Conservation (phyloP, 495 filamentous ascomycete species). For the Podospora tetraspora region DNA sequence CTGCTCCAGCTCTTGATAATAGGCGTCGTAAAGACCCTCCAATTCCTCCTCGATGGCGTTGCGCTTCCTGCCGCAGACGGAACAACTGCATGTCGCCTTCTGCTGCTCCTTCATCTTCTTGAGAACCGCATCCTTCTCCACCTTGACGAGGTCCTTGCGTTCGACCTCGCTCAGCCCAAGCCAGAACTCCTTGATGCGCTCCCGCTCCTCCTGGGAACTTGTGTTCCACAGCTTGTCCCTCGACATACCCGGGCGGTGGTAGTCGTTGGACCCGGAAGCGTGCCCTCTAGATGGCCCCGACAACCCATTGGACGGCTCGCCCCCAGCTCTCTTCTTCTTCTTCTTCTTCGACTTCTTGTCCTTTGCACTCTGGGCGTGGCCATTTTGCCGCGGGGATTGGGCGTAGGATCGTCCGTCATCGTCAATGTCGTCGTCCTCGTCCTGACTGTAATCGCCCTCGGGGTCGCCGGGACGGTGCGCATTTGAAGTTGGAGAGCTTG, state of each 20-base stretch:
- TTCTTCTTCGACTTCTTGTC: slow-evolving; percentile 63
- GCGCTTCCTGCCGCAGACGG: slow-evolving; percentile 91
- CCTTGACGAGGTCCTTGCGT: slow-evolving; percentile 87
- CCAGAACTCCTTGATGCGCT: slow-evolving; percentile 98
- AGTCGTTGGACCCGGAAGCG: slow-evolving; percentile 15
- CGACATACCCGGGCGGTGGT: slow-evolving; percentile 43
- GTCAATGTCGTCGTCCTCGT: slow-evolving; percentile 21
- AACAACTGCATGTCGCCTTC: slow-evolving; percentile 98
- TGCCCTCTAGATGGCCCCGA: slow-evolving; percentile 11
- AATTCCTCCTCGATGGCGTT: slow-evolving; percentile 98
- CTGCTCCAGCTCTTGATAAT: slow-evolving; percentile 96
- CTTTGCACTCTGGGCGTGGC: slow-evolving; percentile 21
- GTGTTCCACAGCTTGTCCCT: slow-evolving; percentile 97
- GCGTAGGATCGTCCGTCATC: background rate
- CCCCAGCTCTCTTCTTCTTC: slow-evolving; percentile 20
- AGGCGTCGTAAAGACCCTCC: slow-evolving; percentile 98
- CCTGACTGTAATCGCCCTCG: slow-evolving; percentile 28
- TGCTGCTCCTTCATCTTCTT: slow-evolving; percentile 99
- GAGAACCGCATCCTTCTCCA: slow-evolving; percentile 96
- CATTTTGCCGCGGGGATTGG: slow-evolving; percentile 11
- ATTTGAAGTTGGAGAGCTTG: slow-evolving; percentile 33
- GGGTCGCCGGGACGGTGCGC: slow-evolving; percentile 26
- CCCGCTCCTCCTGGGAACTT: slow-evolving; percentile 83
- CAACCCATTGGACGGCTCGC: slow-evolving; percentile 14
- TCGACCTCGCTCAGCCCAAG: slow-evolving; percentile 92